Evolutionary conservation across 208 protist genomes (phyloP).

Genomic region (Jaenimonas drosophilae): DNA sequence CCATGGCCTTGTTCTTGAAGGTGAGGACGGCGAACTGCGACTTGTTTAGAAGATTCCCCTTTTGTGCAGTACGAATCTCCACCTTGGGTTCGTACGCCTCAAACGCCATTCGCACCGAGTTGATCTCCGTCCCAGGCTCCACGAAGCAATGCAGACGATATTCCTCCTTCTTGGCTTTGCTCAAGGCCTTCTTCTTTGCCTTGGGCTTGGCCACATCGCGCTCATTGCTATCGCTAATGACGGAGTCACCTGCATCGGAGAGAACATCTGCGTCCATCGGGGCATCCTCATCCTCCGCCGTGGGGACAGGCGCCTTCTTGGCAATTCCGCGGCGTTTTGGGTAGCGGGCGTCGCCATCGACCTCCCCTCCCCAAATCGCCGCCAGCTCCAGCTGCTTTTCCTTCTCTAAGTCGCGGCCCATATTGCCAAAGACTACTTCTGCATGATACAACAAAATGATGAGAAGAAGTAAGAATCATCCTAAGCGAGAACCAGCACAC

Average conservation of each 20-base stretch:
- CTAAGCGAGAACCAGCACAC: too few relatives aligned
- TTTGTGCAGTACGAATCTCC: constrained; percentile 61
- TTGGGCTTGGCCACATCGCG: constrained; percentile 13
- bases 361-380: constrained; percentile 79
- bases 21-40: constrained; percentile 84
- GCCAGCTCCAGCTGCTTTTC: constrained; percentile 78
- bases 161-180: constrained; percentile 19
- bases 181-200: constrained; percentile 16
- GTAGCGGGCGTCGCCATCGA: constrained; percentile 53
- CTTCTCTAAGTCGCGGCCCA: constrained; percentile 72
- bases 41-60: constrained; percentile 84
- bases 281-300: background rate
- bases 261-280: constrained; percentile 21
- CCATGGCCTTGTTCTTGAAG: constrained; percentile 83
- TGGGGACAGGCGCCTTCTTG: constrained; percentile 13
- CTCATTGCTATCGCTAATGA: constrained; percentile 17
- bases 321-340: constrained; percentile 40
- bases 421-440: constrained; percentile 3
- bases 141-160: constrained; percentile 87
- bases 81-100: constrained; percentile 83
- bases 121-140: constrained; percentile 75
- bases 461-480: background rate
- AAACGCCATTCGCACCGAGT: constrained; percentile 74
- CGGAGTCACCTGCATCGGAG: constrained; percentile 22
- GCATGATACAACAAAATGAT: background rate